phyloP scores from a whole-genome alignment of 2,329 filamentous ascomycete species.

The Aspergillus eucalypticola region DNA sequence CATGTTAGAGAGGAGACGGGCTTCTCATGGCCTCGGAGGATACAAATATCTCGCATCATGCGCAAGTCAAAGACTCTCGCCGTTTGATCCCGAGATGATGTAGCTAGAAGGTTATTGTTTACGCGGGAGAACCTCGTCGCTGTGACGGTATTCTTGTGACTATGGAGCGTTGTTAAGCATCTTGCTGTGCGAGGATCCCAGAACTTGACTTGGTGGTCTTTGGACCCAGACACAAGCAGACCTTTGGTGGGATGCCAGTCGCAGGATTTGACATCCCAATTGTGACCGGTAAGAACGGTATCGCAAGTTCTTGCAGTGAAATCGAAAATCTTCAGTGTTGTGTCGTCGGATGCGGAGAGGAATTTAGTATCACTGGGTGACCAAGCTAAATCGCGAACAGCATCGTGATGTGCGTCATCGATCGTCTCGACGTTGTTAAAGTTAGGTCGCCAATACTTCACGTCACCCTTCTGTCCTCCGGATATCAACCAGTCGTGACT shows the following conservation, averaged over 20 bases:
- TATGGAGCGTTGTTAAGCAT: constrained; percentile 89
- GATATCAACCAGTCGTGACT: constrained; percentile 97
- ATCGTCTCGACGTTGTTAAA: constrained; percentile 98
- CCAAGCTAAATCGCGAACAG: constrained; percentile 88
- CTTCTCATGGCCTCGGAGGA: constrained; percentile 93
- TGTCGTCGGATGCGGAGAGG: constrained; percentile 92
- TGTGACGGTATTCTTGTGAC: constrained; percentile 95
- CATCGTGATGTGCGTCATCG: constrained; percentile 78
- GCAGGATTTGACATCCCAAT: constrained; percentile 95
- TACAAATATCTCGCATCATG: constrained; percentile 96
- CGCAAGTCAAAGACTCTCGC: constrained; percentile 91
- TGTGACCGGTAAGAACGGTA: constrained; percentile 83
- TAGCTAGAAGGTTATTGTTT: constrained; percentile 81
- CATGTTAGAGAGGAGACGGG: constrained; percentile 90
- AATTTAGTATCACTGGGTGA: constrained; percentile 95
- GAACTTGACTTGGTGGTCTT: constrained; percentile 94
- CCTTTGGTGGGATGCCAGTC: constrained; percentile 98
- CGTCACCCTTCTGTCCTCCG: constrained; percentile 87
- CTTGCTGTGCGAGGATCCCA: constrained; percentile 95
- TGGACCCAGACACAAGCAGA: constrained; percentile 90
- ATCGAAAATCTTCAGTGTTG: constrained; percentile 91
- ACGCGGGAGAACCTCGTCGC: constrained; percentile 88
- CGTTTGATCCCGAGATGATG: constrained; percentile 88
- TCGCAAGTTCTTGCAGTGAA: constrained; percentile 86
- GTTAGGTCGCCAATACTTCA: constrained; percentile 99